Evolutionary conservation across 805 yeast species (phyloP).

Genomic region (Wickerhamiella cacticola): DNA sequence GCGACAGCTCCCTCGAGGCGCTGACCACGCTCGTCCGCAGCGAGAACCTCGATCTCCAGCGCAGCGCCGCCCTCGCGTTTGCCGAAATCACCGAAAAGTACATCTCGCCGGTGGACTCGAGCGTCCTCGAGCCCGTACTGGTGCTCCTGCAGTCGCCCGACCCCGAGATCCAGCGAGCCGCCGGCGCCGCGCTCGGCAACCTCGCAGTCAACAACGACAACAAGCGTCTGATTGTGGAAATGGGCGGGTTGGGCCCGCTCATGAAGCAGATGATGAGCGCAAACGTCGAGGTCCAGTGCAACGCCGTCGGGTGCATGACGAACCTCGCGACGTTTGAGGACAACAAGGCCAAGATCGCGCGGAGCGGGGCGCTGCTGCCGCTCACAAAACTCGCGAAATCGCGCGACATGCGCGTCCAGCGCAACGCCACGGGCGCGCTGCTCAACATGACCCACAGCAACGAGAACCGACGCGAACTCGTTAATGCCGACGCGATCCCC

Average conservation of each 20-base stretch:
- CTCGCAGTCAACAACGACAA: constrained; percentile 94
- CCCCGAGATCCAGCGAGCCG: constrained; percentile 94
- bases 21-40: constrained; percentile 86
- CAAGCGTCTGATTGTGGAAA: constrained; percentile 83
- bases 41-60: constrained; percentile 85
- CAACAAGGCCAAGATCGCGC: constrained; percentile 90
- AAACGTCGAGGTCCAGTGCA: constrained; percentile 96
- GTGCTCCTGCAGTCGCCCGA: constrained; percentile 77
- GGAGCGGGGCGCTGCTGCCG: constrained; percentile 90
- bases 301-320: constrained; percentile 98
- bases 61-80: constrained; percentile 95
- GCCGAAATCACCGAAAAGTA: constrained; percentile 93
- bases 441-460: constrained; percentile 96
- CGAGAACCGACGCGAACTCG: constrained; percentile 91
- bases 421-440: constrained; percentile 97
- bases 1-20: constrained; percentile 71
- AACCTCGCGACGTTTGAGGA: constrained; percentile 97
- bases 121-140: constrained; percentile 86
- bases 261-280: constrained; percentile 96
- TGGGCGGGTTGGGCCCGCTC: constrained; percentile 95
- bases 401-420: constrained; percentile 87
- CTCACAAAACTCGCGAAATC: constrained; percentile 89
- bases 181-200: constrained; percentile 98
- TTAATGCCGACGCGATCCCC: constrained; percentile 96
- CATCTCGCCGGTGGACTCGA: constrained; percentile 78